Conservation (phyloP, 768 basidiomycete species). For the Ephemerocybe angulata region DNA sequence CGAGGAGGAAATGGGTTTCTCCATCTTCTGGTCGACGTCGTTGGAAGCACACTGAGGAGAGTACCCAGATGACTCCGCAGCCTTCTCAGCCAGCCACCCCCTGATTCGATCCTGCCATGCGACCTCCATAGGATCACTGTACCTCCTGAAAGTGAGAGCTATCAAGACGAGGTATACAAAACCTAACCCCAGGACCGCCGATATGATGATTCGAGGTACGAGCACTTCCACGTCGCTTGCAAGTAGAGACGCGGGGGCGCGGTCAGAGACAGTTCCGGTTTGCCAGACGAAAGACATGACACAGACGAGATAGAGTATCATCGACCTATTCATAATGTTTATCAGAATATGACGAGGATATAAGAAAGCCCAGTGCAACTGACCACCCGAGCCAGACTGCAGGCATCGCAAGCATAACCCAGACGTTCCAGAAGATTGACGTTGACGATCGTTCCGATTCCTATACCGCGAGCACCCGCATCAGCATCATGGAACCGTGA, state of each 20-base stretch:
- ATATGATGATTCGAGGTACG: not conserved
- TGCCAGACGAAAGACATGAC: constrained; percentile 27
- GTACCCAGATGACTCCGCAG: too few relatives aligned
- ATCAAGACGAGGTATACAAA: not conserved
- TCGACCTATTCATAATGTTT: constrained; percentile 16
- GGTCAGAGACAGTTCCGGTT: not conserved
- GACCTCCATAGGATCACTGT: not conserved
- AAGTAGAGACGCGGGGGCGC: not conserved
- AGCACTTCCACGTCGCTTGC: not conserved
- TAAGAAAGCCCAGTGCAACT: not conserved
- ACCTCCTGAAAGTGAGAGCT: not conserved
- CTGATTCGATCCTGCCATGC: not conserved
- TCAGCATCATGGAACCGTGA: not conserved
- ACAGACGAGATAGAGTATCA: constrained; percentile 22
- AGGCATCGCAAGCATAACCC: constrained; percentile 13
- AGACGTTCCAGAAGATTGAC: constrained; percentile 10
- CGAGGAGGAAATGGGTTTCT: too few relatives aligned
- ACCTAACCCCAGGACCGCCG: not conserved
- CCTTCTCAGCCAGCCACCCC: not conserved
- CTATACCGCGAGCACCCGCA: not conserved
- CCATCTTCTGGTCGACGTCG: too few relatives aligned
- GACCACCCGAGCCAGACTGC: constrained; percentile 14
- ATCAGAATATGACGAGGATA: not conserved
- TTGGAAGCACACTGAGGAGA: too few relatives aligned
- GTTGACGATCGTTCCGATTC: not conserved